Conservation (phyloP, 176 grass and related monocot species). For the Aegilops tauschii region DNA sequence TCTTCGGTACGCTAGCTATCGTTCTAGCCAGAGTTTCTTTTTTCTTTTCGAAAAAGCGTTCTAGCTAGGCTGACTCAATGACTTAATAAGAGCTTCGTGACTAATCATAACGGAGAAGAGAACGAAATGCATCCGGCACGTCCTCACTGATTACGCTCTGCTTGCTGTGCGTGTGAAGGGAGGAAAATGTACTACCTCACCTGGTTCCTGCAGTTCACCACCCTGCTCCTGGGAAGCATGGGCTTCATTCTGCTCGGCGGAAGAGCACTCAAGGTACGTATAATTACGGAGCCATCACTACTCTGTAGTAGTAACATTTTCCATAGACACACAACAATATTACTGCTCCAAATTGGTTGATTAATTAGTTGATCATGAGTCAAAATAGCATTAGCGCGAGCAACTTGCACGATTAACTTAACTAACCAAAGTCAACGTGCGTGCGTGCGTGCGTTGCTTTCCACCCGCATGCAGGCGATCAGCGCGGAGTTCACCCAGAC, state of each 20-base stretch:
- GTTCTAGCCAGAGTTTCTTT: not conserved
- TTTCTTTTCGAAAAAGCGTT: no score
- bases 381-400: not conserved
- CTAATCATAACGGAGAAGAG: no score
- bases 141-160: not conserved
- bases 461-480: constrained; percentile 46
- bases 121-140: not conserved
- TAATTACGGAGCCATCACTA: not conserved
- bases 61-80: not conserved
- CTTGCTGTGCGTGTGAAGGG: constrained; percentile 31
- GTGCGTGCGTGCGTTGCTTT: not conserved
- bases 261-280: constrained; percentile 68
- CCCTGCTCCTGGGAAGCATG: constrained; percentile 69
- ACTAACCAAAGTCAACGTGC: not conserved
- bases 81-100: no score
- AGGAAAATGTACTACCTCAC: constrained; percentile 74
- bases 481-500: constrained; percentile 57
- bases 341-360: not conserved
- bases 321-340: no score
- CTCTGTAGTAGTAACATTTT: not conserved
- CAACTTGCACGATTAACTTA: not conserved
- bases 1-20: constrained; percentile 47
- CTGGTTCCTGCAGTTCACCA: constrained; percentile 77
- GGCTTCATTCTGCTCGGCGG: constrained; percentile 83
- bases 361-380: not conserved